phyloP scores from a whole-genome alignment of 305 asterid genomes.

The Rubia balearica region DNA sequence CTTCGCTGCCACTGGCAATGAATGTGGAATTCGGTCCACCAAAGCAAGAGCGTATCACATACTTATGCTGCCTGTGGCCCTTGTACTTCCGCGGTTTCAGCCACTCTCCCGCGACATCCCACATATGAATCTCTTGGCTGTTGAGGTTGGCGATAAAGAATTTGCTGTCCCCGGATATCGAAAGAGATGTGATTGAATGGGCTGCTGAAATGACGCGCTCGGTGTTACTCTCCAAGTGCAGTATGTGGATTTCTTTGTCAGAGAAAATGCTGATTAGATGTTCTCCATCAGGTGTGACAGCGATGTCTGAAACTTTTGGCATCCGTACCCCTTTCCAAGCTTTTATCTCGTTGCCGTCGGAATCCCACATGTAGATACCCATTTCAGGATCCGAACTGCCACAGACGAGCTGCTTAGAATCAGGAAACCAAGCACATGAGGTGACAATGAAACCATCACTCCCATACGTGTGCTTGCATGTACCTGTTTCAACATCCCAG shows the following conservation, averaged over 20 bases:
- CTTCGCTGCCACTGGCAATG: constrained; percentile 94
- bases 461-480: constrained; percentile 76
- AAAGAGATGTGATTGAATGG: constrained; percentile 73
- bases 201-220: constrained; percentile 71
- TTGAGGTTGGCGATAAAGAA: constrained; percentile 78
- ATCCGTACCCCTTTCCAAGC: constrained; percentile 89
- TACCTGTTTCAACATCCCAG: constrained; percentile 89
- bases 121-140: constrained; percentile 89
- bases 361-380: constrained; percentile 93
- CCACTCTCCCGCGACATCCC: constrained; percentile 62
- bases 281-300: constrained; percentile 82
- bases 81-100: constrained; percentile 46
- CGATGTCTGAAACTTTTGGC: constrained; percentile 87
- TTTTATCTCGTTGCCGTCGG: constrained; percentile 75
- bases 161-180: constrained; percentile 66
- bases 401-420: constrained; percentile 79
- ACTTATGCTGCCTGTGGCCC: constrained; percentile 76
- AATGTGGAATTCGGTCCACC: constrained; percentile 71
- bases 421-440: constrained; percentile 98
- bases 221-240: constrained; percentile 45
- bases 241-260: constrained; percentile 72
- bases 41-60: constrained; percentile 90
- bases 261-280: constrained; percentile 69
- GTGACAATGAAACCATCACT: constrained; percentile 52
- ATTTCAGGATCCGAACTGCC: constrained; percentile 85